Evolutionary conservation across 2,329 filamentous ascomycete genomes (phyloP), one percentile per base, ranked within the genome.

Genomic region (Acephala macrosclerotiorum): DNA sequence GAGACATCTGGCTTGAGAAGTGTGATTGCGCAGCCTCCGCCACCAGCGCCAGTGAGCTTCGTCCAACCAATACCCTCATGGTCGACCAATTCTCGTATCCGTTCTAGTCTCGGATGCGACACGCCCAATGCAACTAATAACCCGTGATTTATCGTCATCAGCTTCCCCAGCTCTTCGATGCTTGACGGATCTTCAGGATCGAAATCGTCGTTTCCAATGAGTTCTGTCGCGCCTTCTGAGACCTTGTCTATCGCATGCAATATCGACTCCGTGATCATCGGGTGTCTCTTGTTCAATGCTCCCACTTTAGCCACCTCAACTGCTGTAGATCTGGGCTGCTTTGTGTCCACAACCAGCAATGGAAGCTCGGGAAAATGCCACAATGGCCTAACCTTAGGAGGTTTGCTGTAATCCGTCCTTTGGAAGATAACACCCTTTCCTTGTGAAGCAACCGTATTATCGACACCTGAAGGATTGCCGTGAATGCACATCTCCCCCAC

Each of bases 401-500:
- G 92, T 75, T 91, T 90, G 65, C 83, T 83, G 77, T 94, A 93
- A 76, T 96, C 91, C 59, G 83, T 86, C 60, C 94, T 87, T 74
- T 95, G 91, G 80, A 97, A 99, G 2, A 98, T 83, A 1, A 99
- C 94, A 0, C 94, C 96, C 80, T 97, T 97, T 64, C 96, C 96
- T 74, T 96, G 92, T 14, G 94, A 92, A 14, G 95, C 87, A 33
- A 99, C 95, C 2, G 96, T 99, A 79, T 99, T 99, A 80, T 99
- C 96, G 51, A 99, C 93, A 0, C 96, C 96, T 0, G 93, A 97
- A 0, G 96, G 96, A 75, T 97, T 98, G 42, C 95, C 96, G 76
- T 99, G 96, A 69, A 98, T 97, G 79, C 94, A 96, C 88, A 98
- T 91, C 78, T 99, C 96, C 26, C 91, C 91, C 0, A 99, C 96